Conservation (phyloP, 306 rosid species). For the Quercus rubra region DNA sequence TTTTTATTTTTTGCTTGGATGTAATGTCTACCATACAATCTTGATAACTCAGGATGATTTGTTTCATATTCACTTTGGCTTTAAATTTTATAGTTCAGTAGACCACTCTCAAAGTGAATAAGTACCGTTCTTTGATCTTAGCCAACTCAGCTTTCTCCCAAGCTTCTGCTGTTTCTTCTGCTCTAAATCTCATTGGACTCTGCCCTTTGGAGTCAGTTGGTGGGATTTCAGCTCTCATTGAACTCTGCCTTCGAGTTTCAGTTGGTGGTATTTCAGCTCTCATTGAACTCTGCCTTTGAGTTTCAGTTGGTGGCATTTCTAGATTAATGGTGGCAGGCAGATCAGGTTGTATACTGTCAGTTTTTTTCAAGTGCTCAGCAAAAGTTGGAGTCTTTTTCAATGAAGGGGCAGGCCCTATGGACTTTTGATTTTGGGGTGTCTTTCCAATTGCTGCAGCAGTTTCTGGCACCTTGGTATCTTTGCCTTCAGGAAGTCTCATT, state of each 20-base stretch:
- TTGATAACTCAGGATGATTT: neutral
- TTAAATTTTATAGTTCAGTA: neutral
- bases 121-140: constrained; percentile 55
- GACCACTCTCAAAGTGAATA: neutral
- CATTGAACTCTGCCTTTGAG: constrained; percentile 18
- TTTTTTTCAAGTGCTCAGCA: constrained; percentile 11
- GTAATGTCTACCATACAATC: neutral
- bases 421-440: constrained; percentile 34
- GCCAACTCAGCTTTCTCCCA: constrained; percentile 68
- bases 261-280: constrained; percentile 1
- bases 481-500: constrained; percentile 28
- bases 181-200: constrained; percentile 16
- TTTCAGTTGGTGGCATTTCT: constrained; percentile 19
- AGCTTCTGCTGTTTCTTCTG: constrained; percentile 38
- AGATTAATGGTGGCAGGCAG: constrained; percentile 9
- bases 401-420: constrained; percentile 30
- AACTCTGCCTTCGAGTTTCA: constrained; percentile 19
- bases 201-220: neutral
- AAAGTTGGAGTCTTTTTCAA: constrained; percentile 28
- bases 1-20: neutral
- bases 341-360: constrained; percentile 12
- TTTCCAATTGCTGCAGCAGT: constrained; percentile 21
- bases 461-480: constrained; percentile 27
- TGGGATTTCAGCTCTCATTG: constrained; percentile 11
- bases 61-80: neutral